These are phyloP conservation scores for Plasmodium knowlesi DNA, from an alignment of 169 alveolate species.

Conservation along the genomic window DNA sequence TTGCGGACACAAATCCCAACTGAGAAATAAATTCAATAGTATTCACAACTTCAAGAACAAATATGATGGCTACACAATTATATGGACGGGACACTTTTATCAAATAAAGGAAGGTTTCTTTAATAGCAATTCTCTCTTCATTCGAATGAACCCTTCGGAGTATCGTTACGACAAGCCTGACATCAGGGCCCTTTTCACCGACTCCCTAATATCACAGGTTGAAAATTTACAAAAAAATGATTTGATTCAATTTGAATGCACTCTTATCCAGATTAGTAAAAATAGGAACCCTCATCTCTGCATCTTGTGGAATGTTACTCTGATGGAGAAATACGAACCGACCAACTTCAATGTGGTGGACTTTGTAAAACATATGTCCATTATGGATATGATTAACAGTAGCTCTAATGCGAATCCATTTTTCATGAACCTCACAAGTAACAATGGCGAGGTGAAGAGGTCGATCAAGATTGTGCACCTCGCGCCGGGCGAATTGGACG, in stretches of 20 bases:
- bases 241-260: constrained; percentile 35
- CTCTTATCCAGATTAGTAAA: constrained; percentile 46
- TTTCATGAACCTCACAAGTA: constrained; percentile 1
- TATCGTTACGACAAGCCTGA: constrained; percentile 45
- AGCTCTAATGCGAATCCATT: constrained; percentile 44
- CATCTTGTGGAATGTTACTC: constrained; percentile 25
- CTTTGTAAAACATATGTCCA: constrained; percentile 37
- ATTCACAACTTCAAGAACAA: constrained; percentile 31
- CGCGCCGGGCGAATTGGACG: not conserved
- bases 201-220: constrained; percentile 12
- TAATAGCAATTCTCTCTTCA: constrained; percentile 29
- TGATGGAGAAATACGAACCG: constrained; percentile 10
- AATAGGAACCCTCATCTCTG: constrained; percentile 42
- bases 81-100: constrained; percentile 20
- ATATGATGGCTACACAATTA: constrained; percentile 45
- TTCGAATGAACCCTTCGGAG: constrained; percentile 66
- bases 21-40: constrained; percentile 47
- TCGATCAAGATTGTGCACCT: constrained; percentile 22
- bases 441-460: not conserved
- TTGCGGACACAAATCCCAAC: constrained; percentile 60
- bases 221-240: constrained; percentile 70
- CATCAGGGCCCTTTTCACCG: constrained; percentile 29
- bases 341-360: constrained; percentile 13
- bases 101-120: constrained; percentile 58
- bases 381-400: constrained; percentile 40